Base-by-base conservation (phyloP, 129 eudicot genomes). In the Calendula officinalis region DNA sequence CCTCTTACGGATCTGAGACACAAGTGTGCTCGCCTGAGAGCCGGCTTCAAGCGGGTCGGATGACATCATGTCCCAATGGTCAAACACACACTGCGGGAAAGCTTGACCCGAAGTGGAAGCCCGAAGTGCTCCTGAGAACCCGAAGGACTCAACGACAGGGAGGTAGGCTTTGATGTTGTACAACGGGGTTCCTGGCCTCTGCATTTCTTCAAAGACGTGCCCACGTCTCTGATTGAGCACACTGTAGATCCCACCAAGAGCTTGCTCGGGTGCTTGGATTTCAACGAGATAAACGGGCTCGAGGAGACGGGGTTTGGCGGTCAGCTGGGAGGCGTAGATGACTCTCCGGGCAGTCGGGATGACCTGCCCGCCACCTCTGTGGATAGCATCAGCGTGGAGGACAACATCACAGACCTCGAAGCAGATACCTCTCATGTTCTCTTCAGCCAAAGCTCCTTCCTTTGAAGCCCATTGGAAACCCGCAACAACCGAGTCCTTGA, bases 391-490 rank as follows among this genome's bases (percentile, higher is more conserved):
- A 69, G 96, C 80, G 17, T 89, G 96, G 13, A 89, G 87, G 30
- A 89, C 91, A 13, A 88, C 96, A 60, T 88, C 96, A 71, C 96
- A 88, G 0, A 88, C 92, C 55, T 88, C 96, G 54, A 77, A 88
- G 63, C 89, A 84, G 8, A 88, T 88, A 1, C 96, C 92, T 12
- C 96, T 54, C 94, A 88, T 88, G 75, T 88, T 84, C 55, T 88
- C 96, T 22, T 84, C 96, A 1, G 86, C 80, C 57, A 88, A 65
- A 1, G 94, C 84, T 3, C 96, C 96, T 76, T 89, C 96, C 44
- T 89, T 89, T 0, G 96, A 85, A 1, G 94, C 96, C 96, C 96
- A 89, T 49, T 82, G 96, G 72, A 89, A 89, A 10, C 96, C 96
- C 30, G 96, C 89, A 62, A 88, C 96, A 3, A 88, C 96, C 0